These are phyloP conservation scores for Symbiodinium natans DNA, from an alignment of 73 alveolate genomes.

Conservation along the genomic window DNA sequence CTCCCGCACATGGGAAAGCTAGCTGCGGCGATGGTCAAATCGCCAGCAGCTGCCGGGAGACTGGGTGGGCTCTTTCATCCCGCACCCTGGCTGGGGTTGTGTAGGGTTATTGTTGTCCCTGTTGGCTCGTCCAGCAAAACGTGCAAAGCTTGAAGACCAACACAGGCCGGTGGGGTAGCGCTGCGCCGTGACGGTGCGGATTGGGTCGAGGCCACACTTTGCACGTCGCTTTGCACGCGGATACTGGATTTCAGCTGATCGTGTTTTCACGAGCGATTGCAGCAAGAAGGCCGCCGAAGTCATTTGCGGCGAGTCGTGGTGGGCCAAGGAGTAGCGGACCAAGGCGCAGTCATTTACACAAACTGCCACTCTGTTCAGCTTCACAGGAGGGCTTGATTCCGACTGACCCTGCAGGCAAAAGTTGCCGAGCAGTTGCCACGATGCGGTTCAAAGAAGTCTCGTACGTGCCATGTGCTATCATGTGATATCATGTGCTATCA, in stretches of 20 bases:
- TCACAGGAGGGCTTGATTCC: too few relatives aligned
- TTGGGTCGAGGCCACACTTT: slow-evolving; percentile 11
- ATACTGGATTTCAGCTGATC: too few relatives aligned
- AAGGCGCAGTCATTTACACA: too few relatives aligned
- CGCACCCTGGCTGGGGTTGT: background rate
- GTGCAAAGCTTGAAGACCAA: too few relatives aligned
- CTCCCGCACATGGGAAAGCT: slow-evolving; percentile 74
- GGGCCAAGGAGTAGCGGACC: background rate
- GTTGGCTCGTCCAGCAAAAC: too few relatives aligned
- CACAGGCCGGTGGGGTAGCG: background rate
- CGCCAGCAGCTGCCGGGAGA: slow-evolving; percentile 69
- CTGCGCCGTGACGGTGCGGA: background rate
- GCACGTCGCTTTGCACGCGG: too few relatives aligned
- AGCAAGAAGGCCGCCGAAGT: background rate
- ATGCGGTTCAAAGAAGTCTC: background rate
- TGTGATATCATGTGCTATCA: too few relatives aligned
- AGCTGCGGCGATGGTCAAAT: slow-evolving; percentile 43
- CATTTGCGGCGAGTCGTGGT: background rate
- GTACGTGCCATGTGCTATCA: background rate
- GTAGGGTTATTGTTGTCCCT: too few relatives aligned
- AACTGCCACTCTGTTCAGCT: too few relatives aligned
- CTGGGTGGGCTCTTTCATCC: slow-evolving; percentile 66
- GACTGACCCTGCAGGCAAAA: background rate
- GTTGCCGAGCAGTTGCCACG: background rate
- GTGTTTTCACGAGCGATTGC: too few relatives aligned